A percentile compares a stretch with the other conserved stretches of the same genome.
phyloP scores from a whole-genome alignment of 306 rosid genomes.

The Pueraria montana region DNA sequence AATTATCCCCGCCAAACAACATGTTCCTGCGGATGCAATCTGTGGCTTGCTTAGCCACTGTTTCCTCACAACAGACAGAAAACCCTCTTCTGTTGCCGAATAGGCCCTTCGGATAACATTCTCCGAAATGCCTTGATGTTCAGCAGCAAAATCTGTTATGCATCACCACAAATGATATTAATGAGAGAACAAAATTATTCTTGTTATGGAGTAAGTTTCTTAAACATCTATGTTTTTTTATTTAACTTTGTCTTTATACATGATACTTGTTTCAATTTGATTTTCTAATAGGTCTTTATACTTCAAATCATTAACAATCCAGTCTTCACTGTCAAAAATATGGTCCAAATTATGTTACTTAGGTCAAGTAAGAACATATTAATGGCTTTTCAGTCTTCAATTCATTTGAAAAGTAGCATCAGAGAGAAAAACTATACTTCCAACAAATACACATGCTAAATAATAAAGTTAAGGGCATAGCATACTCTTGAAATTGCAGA shows the following conservation, averaged over 20 bases:
- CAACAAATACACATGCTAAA: background rate
- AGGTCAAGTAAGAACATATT: background rate
- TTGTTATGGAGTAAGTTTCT: constrained; percentile 14
- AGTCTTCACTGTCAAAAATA: background rate
- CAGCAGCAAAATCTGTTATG: constrained; percentile 66
- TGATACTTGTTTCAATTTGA: background rate
- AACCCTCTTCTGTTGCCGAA: constrained; percentile 77
- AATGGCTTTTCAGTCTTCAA: constrained; percentile 1
- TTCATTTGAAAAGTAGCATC: constrained; percentile 21
- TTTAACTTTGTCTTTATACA: background rate
- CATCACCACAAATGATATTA: background rate
- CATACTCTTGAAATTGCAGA: constrained; percentile 82
- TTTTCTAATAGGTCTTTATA: background rate
- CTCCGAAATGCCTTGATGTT: constrained; percentile 71
- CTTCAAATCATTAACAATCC: background rate
- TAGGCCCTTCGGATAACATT: constrained; percentile 69
- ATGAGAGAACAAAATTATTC: background rate
- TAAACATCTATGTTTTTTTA: background rate
- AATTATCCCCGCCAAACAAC: constrained; percentile 83
- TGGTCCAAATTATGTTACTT: background rate
- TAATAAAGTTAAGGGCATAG: constrained; percentile 48
- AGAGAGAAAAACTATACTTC: background rate
- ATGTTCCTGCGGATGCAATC: constrained; percentile 80
- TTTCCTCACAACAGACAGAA: constrained; percentile 74
- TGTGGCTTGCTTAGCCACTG: constrained; percentile 74